These are phyloP conservation scores for Fusarium sacchari DNA, from an alignment of 2,329 filamentous ascomycete species.

Conservation along the genomic window DNA sequence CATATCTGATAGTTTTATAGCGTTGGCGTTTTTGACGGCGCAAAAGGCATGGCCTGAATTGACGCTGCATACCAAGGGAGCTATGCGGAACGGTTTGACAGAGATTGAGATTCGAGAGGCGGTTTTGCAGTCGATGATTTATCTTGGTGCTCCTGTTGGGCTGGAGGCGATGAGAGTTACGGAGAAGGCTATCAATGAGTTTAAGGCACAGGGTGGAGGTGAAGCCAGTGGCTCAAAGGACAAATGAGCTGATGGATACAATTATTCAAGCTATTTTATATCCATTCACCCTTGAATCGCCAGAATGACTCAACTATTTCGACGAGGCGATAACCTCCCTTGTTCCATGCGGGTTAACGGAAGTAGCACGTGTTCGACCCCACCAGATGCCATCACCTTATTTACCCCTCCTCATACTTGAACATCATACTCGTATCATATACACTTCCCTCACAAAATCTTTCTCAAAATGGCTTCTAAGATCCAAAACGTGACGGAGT, in stretches of 20 bases:
- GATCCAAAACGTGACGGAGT: conserved; percentile 37
- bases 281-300: fast-evolving
- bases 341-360: conserved; percentile 34
- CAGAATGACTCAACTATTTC: background rate
- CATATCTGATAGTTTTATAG: background rate
- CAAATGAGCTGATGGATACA: fast-evolving
- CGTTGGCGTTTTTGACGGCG: conserved; percentile 27
- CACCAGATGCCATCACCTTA: conserved; percentile 16
- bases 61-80: conserved; percentile 29
- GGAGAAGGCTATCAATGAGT: conserved; percentile 21
- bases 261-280: too few species aligned
- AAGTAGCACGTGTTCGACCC: conserved; percentile 23
- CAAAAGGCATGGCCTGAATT: conserved; percentile 29
- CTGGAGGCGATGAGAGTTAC: conserved; percentile 34
- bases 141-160: conserved; percentile 29
- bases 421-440: background rate
- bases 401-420: conserved; percentile 15
- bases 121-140: conserved; percentile 30
- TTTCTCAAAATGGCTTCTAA: conserved; percentile 26
- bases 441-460: background rate
- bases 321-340: conserved; percentile 1
- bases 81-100: conserved; percentile 25
- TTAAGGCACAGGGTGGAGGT: background rate
- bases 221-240: background rate
- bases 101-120: conserved; percentile 35